phyloP scores from a whole-genome alignment of 2,329 filamentous ascomycete species.

The Colletotrichum agaves region DNA sequence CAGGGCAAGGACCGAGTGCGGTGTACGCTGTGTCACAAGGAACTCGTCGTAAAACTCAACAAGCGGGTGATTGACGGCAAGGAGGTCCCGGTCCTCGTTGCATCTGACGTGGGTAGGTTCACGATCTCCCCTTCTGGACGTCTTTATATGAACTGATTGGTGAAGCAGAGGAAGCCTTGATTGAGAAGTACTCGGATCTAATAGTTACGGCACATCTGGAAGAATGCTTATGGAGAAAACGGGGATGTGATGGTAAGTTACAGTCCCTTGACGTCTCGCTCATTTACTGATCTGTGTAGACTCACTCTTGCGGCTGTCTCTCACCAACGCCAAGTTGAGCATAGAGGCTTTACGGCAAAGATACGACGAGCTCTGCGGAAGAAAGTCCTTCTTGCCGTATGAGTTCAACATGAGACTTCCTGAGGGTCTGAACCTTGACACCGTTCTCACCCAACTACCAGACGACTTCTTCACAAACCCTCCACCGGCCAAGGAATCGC shows the following conservation, averaged over 20 bases:
- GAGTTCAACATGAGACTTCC: slow-evolving; percentile 70
- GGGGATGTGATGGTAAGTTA: slow-evolving; percentile 81
- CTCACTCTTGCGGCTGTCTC: slow-evolving; percentile 68
- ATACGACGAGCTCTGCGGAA: slow-evolving; percentile 70
- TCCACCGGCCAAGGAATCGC: slow-evolving; percentile 42
- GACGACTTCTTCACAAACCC: slow-evolving; percentile 64
- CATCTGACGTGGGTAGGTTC: slow-evolving; percentile 66
- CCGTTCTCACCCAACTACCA: slow-evolving; percentile 61
- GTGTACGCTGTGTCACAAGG: slow-evolving; percentile 86
- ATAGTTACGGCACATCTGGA: slow-evolving; percentile 81
- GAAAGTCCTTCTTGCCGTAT: slow-evolving; percentile 68
- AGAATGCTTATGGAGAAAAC: slow-evolving; percentile 86
- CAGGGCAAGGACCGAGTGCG: slow-evolving; percentile 84
- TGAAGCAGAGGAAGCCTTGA: slow-evolving; percentile 69
- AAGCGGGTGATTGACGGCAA: slow-evolving; percentile 67
- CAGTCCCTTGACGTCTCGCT: background rate
- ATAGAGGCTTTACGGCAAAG: slow-evolving; percentile 69
- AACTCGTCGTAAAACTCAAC: slow-evolving; percentile 83
- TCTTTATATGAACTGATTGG: slow-evolving; percentile 26
- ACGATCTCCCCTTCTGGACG: slow-evolving; percentile 1
- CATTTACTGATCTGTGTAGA: slow-evolving; percentile 53
- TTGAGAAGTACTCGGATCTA: slow-evolving; percentile 79
- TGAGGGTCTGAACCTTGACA: slow-evolving; percentile 61
- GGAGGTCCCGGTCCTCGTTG: slow-evolving; percentile 62
- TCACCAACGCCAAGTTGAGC: slow-evolving; percentile 70